Evolutionary conservation across 495 filamentous ascomycete genomes (phyloP), one percentile per base, ranked within the genome.

Genomic region (Parathielavia appendiculata): DNA sequence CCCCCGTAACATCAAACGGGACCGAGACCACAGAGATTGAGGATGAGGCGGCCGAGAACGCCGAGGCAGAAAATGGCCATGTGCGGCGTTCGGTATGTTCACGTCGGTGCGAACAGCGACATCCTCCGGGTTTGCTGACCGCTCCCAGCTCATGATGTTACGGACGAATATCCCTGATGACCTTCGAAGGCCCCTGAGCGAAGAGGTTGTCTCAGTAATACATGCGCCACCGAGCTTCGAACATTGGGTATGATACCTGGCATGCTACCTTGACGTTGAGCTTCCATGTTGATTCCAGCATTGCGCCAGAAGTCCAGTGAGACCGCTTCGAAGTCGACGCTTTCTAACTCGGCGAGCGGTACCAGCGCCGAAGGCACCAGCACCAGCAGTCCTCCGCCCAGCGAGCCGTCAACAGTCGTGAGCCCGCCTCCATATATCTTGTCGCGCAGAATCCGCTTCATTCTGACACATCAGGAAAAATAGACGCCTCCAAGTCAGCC

Each of bases 151-250:
- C 38, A 69, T 86, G 78, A 84, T 86, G 68, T 76, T 84, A 34
- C 85, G 77, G 56, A 80, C 82, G n/a, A 80, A 81, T 55, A 71
- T 84, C 13, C 69, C 78, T 54, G 78, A 81, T 32, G 71, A 79
- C 22, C 66, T 78, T 57, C 78, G 78, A 63, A 73, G 75, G 56
- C 76, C 79, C 22, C 74, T 79, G 39, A 82, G 84, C 59, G 86
- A 92, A 56, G 89, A 92, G 52, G 82, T 89, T 22, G 78, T 86
- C 57, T 95, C 91, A 4, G 91, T 93, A 49, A 95, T 96, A 64
- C 90, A 95, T 74, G 89, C 87, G 20, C 91, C 91, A 5, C 73
- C 86, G 62, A 87, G 86, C 40, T 95, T 91, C 72, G 79, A 81
- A 50, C 79, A 80, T 54, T 92, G 92, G 80, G 88, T 92, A 65